These are phyloP conservation scores for Friedmanniomyces endolithicus DNA, from an alignment of 495 filamentous ascomycete species.

Conservation along the genomic window DNA sequence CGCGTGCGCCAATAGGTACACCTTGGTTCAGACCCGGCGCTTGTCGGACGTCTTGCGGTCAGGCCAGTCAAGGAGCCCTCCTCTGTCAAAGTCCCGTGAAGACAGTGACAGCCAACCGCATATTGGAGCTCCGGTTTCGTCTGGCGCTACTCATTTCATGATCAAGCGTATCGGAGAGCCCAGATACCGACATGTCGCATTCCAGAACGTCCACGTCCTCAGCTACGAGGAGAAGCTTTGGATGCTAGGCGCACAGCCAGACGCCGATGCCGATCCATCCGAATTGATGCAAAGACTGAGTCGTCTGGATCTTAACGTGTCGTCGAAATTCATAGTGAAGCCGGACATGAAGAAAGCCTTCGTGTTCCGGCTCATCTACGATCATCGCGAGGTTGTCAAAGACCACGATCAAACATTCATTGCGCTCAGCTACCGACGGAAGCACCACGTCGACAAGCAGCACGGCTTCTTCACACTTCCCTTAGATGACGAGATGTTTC, in stretches of 20 bases:
- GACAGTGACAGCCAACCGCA: background rate
- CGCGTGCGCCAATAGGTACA: background rate
- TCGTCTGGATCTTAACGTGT: slow-evolving; percentile 3
- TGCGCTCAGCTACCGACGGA: slow-evolving; percentile 17
- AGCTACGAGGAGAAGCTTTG: slow-evolving; percentile 3
- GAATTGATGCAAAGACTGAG: slow-evolving; percentile 1
- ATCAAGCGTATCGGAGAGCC: slow-evolving; percentile 7
- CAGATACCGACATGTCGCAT: background rate
- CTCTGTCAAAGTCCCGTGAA: background rate
- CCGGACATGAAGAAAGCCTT: slow-evolving; percentile 13
- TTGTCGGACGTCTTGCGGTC: background rate
- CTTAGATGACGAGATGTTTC: slow-evolving; percentile 14
- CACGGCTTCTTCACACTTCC: slow-evolving; percentile 12
- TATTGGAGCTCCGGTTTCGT: background rate
- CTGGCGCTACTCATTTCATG: slow-evolving; percentile 1
- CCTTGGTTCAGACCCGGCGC: background rate
- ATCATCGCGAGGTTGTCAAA: background rate
- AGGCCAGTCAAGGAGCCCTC: background rate
- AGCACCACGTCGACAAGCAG: slow-evolving; percentile 12
- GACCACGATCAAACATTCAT: slow-evolving; percentile 11
- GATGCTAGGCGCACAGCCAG: slow-evolving; percentile 10
- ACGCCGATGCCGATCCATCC: slow-evolving; percentile 8
- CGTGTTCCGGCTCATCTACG: slow-evolving; percentile 14
- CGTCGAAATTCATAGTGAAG: slow-evolving; percentile 15
- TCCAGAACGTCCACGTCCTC: slow-evolving; percentile 10